Evolutionary conservation across 805 yeast genomes (phyloP).

Genomic region (Spathaspora sp.): DNA sequence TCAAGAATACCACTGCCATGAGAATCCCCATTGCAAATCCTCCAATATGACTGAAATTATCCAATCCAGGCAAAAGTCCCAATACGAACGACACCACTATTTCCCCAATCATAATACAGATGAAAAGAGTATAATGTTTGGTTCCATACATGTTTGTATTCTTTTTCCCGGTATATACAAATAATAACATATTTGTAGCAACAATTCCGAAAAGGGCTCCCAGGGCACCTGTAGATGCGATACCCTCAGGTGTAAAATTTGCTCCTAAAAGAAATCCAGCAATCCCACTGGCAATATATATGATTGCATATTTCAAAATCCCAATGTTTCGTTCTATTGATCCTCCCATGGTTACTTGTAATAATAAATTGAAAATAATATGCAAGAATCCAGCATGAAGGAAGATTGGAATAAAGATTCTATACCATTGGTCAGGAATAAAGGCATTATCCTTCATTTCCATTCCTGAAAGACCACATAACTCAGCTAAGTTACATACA

Average conservation of each 20-base stretch:
- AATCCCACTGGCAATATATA: slow-evolving; percentile 61
- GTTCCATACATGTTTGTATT: slow-evolving; percentile 44
- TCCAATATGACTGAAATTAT: slow-evolving; percentile 73
- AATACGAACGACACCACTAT: slow-evolving; percentile 56
- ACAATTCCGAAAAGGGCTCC: slow-evolving; percentile 71
- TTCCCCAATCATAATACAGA: slow-evolving; percentile 50
- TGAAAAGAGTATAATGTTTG: slow-evolving; percentile 42
- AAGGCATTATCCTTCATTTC: slow-evolving; percentile 26
- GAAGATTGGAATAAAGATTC: slow-evolving; percentile 66
- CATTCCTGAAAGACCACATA: slow-evolving; percentile 60
- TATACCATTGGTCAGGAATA: slow-evolving; percentile 64
- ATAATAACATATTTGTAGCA: slow-evolving; percentile 55
- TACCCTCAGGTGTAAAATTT: slow-evolving; percentile 64
- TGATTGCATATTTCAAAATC: slow-evolving; percentile 44
- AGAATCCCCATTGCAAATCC: slow-evolving; percentile 64
- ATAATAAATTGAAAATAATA: slow-evolving; percentile 56
- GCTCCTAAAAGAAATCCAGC: slow-evolving; percentile 68
- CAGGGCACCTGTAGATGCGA: slow-evolving; percentile 66
- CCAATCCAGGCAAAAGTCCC: slow-evolving; percentile 70
- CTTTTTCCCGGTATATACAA: slow-evolving; percentile 50
- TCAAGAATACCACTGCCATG: slow-evolving; percentile 45
- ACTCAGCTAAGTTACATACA: slow-evolving; percentile 52
- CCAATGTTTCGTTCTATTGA: slow-evolving; percentile 60
- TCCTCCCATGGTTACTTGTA: slow-evolving; percentile 61
- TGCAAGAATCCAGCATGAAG: slow-evolving; percentile 74